These are phyloP conservation scores for Suillus lakei DNA, from an alignment of 768 basidiomycete genomes.

Conservation along the genomic window DNA sequence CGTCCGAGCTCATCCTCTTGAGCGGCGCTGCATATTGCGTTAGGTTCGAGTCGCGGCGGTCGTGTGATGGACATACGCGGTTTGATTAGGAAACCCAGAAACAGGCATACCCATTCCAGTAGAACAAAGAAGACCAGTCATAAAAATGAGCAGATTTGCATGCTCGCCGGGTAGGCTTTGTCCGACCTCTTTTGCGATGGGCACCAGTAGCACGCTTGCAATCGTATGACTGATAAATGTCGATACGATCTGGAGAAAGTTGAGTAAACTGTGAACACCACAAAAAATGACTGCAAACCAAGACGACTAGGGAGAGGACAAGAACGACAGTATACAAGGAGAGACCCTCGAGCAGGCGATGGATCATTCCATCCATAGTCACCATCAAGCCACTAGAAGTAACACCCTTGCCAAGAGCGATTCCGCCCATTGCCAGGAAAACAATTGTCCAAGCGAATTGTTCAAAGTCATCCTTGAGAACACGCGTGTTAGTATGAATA, in stretches of 20 bases:
- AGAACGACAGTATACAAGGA: conserved; percentile 72
- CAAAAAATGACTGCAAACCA: conserved; percentile 48
- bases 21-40: conserved; percentile 60
- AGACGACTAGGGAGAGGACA: conserved; percentile 68
- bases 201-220: conserved; percentile 94
- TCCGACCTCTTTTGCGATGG: conserved; percentile 92
- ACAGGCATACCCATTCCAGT: conserved; percentile 99
- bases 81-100: conserved; percentile 98
- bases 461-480: conserved; percentile 85
- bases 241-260: conserved; percentile 67
- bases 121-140: conserved; percentile 91
- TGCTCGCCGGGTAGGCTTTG: conserved; percentile 70
- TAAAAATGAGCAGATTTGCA: conserved; percentile 86
- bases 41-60: background rate
- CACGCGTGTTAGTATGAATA: conserved; percentile 5
- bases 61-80: conserved; percentile 66
- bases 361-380: conserved; percentile 70
- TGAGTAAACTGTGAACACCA: background rate
- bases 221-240: conserved; percentile 98
- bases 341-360: conserved; percentile 61
- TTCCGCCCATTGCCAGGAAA: conserved; percentile 97
- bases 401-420: conserved; percentile 94
- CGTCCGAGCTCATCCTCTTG: conserved; percentile 96
- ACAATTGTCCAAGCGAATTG: conserved; percentile 95
- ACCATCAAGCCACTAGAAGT: conserved; percentile 85